A percentile compares a stretch with the other conserved stretches of the same genome.
phyloP scores from a whole-genome alignment of 495 filamentous ascomycete species.

The Chaetomium cochliodes region DNA sequence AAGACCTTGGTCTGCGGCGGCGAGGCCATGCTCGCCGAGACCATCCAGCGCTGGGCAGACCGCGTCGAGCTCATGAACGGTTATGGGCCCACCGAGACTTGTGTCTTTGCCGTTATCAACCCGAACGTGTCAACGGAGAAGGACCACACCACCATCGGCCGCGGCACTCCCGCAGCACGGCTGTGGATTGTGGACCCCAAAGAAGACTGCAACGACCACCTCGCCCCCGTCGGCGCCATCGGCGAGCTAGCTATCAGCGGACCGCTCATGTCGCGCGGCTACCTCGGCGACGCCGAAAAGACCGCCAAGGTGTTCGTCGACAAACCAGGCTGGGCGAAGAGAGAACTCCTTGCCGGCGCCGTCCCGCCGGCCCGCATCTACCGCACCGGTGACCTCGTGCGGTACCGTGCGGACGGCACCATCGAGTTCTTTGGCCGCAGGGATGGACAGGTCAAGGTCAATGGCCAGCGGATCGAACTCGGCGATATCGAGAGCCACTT shows the following conservation, averaged over 20 bases:
- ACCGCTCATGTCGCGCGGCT: conserved; percentile 52
- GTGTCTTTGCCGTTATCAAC: conserved; percentile 25
- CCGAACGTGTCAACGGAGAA: conserved; percentile 17
- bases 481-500: conserved; percentile 55
- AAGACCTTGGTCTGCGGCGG: conserved; percentile 36
- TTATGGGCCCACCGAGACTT: conserved; percentile 54
- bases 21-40: conserved; percentile 31
- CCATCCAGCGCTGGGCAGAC: conserved; percentile 55
- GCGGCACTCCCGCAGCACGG: conserved; percentile 15
- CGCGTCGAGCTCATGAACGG: conserved; percentile 53
- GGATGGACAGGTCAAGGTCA: conserved; percentile 40
- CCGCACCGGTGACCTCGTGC: conserved; percentile 60
- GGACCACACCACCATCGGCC: conserved; percentile 27
- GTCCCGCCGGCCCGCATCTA: conserved; percentile 41
- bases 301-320: conserved; percentile 54
- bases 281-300: conserved; percentile 66
- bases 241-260: conserved; percentile 57
- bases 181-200: conserved; percentile 29
- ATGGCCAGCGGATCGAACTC: conserved; percentile 42
- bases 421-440: conserved; percentile 48
- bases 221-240: conserved; percentile 37
- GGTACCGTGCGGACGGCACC: conserved; percentile 52
- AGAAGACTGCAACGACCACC: conserved; percentile 16
- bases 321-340: conserved; percentile 20
- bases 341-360: neutral